phyloP scores from a whole-genome alignment of 108 stramenopile species.

The Discostella stelligeroides region DNA sequence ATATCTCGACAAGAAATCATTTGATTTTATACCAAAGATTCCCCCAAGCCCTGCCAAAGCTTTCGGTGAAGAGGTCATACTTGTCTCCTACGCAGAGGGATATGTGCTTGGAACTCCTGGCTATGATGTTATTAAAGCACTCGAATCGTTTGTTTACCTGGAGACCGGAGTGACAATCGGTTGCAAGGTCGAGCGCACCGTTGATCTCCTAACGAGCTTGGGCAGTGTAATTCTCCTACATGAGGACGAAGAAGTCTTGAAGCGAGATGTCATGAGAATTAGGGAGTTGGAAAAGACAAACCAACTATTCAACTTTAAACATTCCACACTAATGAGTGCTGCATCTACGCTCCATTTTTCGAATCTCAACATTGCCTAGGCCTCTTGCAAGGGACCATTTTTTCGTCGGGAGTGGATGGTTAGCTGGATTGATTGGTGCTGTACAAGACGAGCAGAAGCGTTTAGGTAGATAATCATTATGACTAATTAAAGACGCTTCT shows the following conservation, averaged over 20 bases:
- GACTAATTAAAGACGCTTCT: too few relatives aligned
- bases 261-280: conserved; percentile 69
- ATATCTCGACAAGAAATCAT: conserved; percentile 73
- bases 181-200: conserved; percentile 75
- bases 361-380: conserved; percentile 4
- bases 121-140: conserved; percentile 75
- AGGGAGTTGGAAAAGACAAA: conserved; percentile 79
- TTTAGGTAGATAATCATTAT: too few relatives aligned
- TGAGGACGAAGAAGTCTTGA: conserved; percentile 60
- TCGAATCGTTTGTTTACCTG: conserved; percentile 78
- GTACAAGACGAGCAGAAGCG: too few relatives aligned
- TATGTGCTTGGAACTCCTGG: conserved; percentile 77
- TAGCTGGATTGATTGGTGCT: too few relatives aligned
- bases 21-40: conserved; percentile 59
- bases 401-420: too few relatives aligned
- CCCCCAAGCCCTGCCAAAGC: conserved; percentile 86
- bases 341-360: conserved; percentile 14
- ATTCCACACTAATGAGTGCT: conserved; percentile 20
- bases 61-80: conserved; percentile 84
- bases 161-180: conserved; percentile 81
- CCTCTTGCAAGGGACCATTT: neutral
- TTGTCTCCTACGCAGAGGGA: conserved; percentile 77
- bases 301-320: conserved; percentile 59
- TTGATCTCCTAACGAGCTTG: conserved; percentile 85
- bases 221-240: conserved; percentile 87